Base-by-base conservation (phyloP, 2,329 filamentous ascomycete genomes). In the Neocatenulostroma microsporum region DNA sequence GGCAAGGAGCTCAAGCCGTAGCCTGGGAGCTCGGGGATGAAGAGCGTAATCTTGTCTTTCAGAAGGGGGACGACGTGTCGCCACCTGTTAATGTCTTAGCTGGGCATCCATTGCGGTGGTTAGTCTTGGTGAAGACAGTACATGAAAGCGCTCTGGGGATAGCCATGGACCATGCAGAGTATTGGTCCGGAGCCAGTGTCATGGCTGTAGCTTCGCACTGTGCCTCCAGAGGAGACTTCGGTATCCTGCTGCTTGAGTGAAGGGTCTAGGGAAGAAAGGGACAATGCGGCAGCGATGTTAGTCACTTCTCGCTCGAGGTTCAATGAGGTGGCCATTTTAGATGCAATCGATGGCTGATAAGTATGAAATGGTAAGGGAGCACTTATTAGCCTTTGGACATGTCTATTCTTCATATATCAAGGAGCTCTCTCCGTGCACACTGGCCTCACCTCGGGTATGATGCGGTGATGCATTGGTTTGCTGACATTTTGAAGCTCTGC, bases 11-110 rank as follows among this genome's bases (percentile, higher is more conserved):
- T 61, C 41, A 63, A 54, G 32, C 68, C 68, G 47, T 72, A 72
- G 30, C 67, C 67, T 0, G 66, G 67, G 8, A 70, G 58, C 37
- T 60, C 68, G 7, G 66, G 67, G 26, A 69, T 55, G 53, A 68
- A 70, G 17, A 70, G 57, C 3, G 66, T 65, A 21, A 63, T 52
- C 17, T 60, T 50, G 21, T 51, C 44, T 23, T 62, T 60, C 15
- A 69, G 53, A 12, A 55, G 45, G 8, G 58, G 54, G 21, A 68
- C 50, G 20, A 68, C 44, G 38, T 55, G 52, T 12, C 51, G 47
- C 51, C 49, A 57, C 46, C 45, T 54, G 36, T 20, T 27, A 32
- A 12, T 20, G n/a, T 17, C 20, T 31, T 13, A 36, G 38, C 17
- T n/a, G 13, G n/a, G n/a, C n/a, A n/a, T n/a, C n/a, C n/a, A n/a